phyloP scores from a whole-genome alignment of 345 rosid species.

The Tarenaya hassleriana region DNA sequence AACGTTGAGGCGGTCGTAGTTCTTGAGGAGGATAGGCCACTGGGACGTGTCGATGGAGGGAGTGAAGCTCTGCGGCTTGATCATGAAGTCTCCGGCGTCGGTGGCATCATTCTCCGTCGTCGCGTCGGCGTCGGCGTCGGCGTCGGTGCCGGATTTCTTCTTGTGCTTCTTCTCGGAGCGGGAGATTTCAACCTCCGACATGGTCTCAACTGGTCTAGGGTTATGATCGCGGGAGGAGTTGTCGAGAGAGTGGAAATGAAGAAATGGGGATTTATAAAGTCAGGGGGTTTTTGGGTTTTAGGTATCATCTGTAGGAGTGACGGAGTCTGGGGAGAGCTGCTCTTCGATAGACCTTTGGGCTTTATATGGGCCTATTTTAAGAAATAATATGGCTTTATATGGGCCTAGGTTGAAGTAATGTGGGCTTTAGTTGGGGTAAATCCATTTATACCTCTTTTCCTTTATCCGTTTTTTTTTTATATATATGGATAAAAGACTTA shows the following conservation, averaged over 20 bases:
- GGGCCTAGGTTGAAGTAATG: no score
- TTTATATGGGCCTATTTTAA: neutral
- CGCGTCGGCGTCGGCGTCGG: neutral
- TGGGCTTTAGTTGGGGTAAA: constrained; percentile 7
- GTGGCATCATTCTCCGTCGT: constrained; percentile 15
- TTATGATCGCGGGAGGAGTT: constrained; percentile 6
- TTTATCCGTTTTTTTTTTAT: no score
- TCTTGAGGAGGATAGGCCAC: constrained; percentile 91
- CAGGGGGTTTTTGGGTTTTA: neutral
- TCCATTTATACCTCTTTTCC: no score
- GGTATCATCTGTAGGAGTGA: neutral
- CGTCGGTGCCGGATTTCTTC: constrained; percentile 25
- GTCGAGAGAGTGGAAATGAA: constrained; percentile 5
- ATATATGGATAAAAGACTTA: no score
- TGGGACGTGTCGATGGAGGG: constrained; percentile 78
- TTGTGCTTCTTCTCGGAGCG: constrained; percentile 56
- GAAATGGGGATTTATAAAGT: constrained; percentile 16
- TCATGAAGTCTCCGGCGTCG: constrained; percentile 47
- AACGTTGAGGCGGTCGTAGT: constrained; percentile 86
- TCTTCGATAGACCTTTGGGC: no score
- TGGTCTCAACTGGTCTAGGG: constrained; percentile 21
- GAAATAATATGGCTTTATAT: no score
- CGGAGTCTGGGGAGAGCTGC: neutral
- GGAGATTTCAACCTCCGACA: constrained; percentile 58
- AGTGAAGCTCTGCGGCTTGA: constrained; percentile 76